Evolutionary conservation across 768 basidiomycete species (phyloP).

Genomic region (Russula virescens): DNA sequence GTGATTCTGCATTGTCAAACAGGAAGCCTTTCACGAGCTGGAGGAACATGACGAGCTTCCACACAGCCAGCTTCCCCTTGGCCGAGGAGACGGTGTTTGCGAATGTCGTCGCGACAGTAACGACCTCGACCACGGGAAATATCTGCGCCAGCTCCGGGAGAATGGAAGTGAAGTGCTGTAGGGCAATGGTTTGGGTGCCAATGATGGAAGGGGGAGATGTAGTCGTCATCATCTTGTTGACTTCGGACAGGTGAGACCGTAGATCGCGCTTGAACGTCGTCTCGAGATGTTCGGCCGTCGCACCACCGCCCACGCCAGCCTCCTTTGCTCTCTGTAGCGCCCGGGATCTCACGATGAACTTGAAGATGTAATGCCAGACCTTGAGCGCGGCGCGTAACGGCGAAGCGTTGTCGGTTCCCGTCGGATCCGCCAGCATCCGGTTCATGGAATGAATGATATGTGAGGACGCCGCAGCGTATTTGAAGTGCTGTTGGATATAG

Average conservation of each 20-base stretch:
- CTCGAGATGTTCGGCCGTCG: slow-evolving; percentile 84
- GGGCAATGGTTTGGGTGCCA: slow-evolving; percentile 90
- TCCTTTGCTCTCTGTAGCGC: slow-evolving; percentile 84
- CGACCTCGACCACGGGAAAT: slow-evolving; percentile 76
- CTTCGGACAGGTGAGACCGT: slow-evolving; percentile 64
- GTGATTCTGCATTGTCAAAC: slow-evolving; percentile 76
- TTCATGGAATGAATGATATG: slow-evolving; percentile 88
- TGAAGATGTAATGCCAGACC: slow-evolving; percentile 96
- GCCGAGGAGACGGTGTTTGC: slow-evolving; percentile 71
- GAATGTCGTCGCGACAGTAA: slow-evolving; percentile 81
- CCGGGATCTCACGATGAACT: slow-evolving; percentile 85
- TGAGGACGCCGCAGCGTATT: slow-evolving; percentile 69
- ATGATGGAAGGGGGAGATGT: slow-evolving; percentile 80
- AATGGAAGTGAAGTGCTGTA: slow-evolving; percentile 90
- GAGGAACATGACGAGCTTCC: slow-evolving; percentile 91
- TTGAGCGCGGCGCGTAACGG: slow-evolving; percentile 84
- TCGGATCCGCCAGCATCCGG: slow-evolving; percentile 67
- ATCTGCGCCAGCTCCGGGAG: slow-evolving; percentile 82
- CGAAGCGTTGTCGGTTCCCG: slow-evolving; percentile 64
- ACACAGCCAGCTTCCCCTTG: slow-evolving; percentile 85
- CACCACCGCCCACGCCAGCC: slow-evolving; percentile 68
- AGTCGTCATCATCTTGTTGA: slow-evolving; percentile 86
- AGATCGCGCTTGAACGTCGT: slow-evolving; percentile 79
- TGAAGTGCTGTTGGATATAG: slow-evolving; percentile 89
- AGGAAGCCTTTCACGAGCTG: slow-evolving; percentile 86